Conservation (phyloP, 805 yeast species). For the Saccharomycopsis babjevae region DNA sequence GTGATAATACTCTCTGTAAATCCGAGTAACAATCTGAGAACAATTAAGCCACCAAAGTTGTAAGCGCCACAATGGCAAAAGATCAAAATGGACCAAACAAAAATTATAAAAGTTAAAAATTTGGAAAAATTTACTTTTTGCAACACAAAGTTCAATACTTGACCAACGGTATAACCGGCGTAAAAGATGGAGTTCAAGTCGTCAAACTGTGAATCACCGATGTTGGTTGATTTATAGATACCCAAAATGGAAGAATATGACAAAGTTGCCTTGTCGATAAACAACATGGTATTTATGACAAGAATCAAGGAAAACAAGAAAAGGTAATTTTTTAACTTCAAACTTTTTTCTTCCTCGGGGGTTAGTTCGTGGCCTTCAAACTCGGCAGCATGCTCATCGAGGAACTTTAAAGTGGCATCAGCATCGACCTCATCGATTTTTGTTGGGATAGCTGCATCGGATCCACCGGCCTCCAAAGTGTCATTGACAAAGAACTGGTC, state of each 20-base stretch:
- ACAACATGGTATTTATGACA: slow-evolving; percentile 23
- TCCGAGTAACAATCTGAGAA: slow-evolving; percentile 30
- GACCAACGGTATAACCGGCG: slow-evolving; percentile 32
- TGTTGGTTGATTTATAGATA: slow-evolving; percentile 25
- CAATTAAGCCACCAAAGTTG: slow-evolving; percentile 24
- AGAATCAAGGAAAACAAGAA: slow-evolving; percentile 23
- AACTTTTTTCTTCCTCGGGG: slow-evolving; percentile 12
- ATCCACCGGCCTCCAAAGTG: background rate
- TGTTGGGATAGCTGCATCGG: too few relatives aligned
- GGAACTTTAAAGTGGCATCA: slow-evolving; percentile 23
- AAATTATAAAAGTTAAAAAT: slow-evolving; percentile 19
- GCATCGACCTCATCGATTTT: slow-evolving; percentile 20
- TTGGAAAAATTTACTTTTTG: slow-evolving; percentile 24
- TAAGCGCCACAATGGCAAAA: slow-evolving; percentile 24
- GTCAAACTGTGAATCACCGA: slow-evolving; percentile 22
- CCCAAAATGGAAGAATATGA: slow-evolving; percentile 33
- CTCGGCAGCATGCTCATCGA: slow-evolving; percentile 19
- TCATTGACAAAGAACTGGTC: background rate
- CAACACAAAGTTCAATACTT: slow-evolving; percentile 24
- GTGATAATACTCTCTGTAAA: slow-evolving; percentile 36
- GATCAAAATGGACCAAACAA: slow-evolving; percentile 24
- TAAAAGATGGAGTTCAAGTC: slow-evolving; percentile 29
- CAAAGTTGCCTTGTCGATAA: slow-evolving; percentile 35
- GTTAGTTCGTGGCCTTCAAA: slow-evolving; percentile 15
- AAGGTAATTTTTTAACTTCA: slow-evolving; percentile 17